Conservation (phyloP, 345 rosid species). For the Cardamine resedifolia region DNA sequence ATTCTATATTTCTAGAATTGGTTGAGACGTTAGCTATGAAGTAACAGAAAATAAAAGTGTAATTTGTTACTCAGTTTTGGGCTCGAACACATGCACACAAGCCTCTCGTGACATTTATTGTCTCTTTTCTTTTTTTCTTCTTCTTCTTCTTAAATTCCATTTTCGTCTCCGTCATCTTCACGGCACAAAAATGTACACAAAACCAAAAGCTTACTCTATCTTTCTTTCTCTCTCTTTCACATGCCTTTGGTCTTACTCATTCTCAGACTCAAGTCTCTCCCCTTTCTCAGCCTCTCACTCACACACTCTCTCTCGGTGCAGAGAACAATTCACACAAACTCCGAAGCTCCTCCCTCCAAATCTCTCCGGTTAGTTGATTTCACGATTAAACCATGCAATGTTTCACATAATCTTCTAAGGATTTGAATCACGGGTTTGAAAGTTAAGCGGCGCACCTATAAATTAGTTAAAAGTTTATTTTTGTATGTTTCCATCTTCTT, state of each 20-base stretch:
- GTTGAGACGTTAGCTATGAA: conserved; percentile 4
- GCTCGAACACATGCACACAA: background rate
- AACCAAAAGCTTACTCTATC: conserved; percentile 37
- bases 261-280: conserved; percentile 13
- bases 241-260: conserved; percentile 31
- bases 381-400: conserved; percentile 6
- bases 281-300: conserved; percentile 11
- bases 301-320: background rate
- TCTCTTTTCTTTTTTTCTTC: background rate
- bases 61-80: background rate
- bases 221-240: conserved; percentile 12
- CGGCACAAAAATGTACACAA: conserved; percentile 26
- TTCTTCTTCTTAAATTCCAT: background rate
- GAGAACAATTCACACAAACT: background rate
- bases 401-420: background rate
- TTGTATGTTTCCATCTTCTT: conserved; percentile 21
- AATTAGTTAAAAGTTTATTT: conserved; percentile 18
- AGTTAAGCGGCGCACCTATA: background rate
- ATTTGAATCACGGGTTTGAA: conserved; percentile 1
- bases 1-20: background rate
- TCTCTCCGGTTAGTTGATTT: conserved; percentile 21
- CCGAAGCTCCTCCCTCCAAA: background rate
- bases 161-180: conserved; percentile 34
- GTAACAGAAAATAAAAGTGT: background rate
- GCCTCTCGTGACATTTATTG: conserved; percentile 26